Evolutionary conservation across 768 basidiomycete genomes (phyloP).

Genomic region (Mycena capillaripes): DNA sequence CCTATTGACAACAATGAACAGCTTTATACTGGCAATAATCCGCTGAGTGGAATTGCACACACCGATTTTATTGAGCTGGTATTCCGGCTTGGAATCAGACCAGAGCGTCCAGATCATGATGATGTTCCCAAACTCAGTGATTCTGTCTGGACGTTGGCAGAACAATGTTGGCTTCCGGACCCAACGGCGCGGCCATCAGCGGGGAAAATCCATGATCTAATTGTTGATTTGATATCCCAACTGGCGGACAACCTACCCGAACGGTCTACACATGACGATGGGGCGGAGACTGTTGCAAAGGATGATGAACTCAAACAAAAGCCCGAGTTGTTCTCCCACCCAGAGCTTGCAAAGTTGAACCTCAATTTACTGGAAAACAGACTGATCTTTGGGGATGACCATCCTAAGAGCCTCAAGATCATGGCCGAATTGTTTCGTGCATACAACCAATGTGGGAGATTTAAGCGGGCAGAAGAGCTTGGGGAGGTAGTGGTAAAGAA

Average conservation of each 20-base stretch:
- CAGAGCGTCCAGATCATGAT: background rate
- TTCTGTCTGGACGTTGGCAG: background rate
- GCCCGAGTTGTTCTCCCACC: background rate
- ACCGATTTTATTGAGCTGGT: background rate
- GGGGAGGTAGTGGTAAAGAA: background rate
- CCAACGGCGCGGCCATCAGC: background rate
- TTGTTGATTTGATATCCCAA: background rate
- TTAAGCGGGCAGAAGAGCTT: background rate
- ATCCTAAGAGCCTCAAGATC: background rate
- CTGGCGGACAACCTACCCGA: background rate
- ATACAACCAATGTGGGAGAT: background rate
- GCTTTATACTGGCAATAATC: background rate
- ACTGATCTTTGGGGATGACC: background rate
- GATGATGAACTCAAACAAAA: background rate
- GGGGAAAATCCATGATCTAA: background rate
- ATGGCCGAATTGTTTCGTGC: background rate
- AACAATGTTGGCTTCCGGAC: background rate
- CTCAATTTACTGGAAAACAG: background rate
- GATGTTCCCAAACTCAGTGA: background rate
- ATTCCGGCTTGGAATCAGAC: background rate
- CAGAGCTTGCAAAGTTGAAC: background rate
- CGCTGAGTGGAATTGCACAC: background rate
- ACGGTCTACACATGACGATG: background rate
- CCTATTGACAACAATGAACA: background rate
- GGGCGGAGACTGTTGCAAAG: background rate